These are phyloP conservation scores for Seiridium unicorne DNA, from an alignment of 2,329 filamentous ascomycete genomes.

Conservation along the genomic window DNA sequence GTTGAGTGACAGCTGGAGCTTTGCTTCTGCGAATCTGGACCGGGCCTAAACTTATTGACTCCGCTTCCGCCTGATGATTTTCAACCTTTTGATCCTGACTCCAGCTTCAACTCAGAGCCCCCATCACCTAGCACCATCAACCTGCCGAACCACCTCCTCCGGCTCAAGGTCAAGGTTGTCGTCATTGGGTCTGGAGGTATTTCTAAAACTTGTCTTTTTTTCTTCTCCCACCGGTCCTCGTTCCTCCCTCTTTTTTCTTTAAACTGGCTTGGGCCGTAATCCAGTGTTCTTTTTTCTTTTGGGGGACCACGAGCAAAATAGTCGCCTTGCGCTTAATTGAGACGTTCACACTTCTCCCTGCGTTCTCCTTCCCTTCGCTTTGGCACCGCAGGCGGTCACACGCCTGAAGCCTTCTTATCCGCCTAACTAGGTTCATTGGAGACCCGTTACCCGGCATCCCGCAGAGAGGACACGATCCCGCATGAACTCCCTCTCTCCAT, in stretches of 20 bases:
- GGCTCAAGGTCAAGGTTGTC: constrained; percentile 6
- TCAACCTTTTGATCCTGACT: neutral
- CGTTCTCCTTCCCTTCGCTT: constrained; percentile 2
- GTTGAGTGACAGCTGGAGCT: constrained; percentile 4
- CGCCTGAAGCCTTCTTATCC: neutral
- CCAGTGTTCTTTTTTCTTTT: neutral
- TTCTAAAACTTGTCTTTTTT: constrained; percentile 7
- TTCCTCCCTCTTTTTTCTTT: neutral
- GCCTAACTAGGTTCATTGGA: neutral
- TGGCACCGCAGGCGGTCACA: constrained; percentile 9
- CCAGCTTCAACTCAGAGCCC: constrained; percentile 5
- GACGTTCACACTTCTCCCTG: neutral
- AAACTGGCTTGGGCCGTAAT: constrained; percentile 3
- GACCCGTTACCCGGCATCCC: constrained; percentile 14
- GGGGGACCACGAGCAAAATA: neutral
- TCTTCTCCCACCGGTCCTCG: neutral
- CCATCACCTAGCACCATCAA: constrained; percentile 3
- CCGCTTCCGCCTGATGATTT: constrained; percentile 9
- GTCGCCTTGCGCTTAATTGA: constrained; percentile 5
- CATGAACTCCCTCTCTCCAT: constrained; percentile 22
- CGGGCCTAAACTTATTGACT: constrained; percentile 7
- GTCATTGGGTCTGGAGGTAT: constrained; percentile 5
- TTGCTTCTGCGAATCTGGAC: neutral
- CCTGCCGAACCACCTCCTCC: constrained; percentile 6
- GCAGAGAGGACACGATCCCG: constrained; percentile 16